These are phyloP conservation scores for Chaetomium olivaceum DNA, from an alignment of 2,329 filamentous ascomycete species.

Conservation along the genomic window DNA sequence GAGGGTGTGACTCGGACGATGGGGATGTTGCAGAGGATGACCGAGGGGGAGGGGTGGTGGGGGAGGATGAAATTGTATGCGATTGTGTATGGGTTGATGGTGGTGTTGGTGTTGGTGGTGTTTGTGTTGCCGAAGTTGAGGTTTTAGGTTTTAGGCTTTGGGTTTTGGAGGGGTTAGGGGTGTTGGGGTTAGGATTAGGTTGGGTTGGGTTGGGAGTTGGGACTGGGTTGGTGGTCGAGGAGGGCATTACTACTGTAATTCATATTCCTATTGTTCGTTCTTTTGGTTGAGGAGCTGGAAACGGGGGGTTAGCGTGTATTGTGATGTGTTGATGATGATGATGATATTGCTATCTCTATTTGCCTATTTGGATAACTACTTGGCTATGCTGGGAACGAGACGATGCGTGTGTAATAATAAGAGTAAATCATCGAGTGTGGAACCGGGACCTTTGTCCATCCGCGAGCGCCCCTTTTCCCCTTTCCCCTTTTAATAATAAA, in stretches of 20 bases:
- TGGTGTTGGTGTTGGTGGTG: constrained; percentile 76
- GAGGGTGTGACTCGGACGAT: constrained; percentile 74
- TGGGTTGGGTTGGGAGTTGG: background rate
- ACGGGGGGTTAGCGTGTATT: background rate
- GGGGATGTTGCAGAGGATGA: constrained; percentile 75
- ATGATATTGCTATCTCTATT: background rate
- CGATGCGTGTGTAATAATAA: background rate
- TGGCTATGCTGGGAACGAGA: background rate
- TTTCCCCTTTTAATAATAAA: background rate
- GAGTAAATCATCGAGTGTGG: background rate
- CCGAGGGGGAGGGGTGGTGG: constrained; percentile 86
- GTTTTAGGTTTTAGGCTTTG: constrained; percentile 59
- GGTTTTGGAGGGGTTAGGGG: background rate
- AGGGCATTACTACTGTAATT: background rate
- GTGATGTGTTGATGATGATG: background rate
- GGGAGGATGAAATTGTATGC: constrained; percentile 80
- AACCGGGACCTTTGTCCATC: background rate
- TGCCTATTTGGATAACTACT: background rate
- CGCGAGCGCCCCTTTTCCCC: background rate
- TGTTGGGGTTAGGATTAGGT: too few relatives aligned
- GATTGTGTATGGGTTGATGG: constrained; percentile 79
- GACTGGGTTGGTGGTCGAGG: background rate
- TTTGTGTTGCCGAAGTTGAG: constrained; percentile 85
- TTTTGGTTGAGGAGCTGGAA: background rate
- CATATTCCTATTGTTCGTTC: background rate